Conservation (phyloP, 495 filamentous ascomycete genomes). For the Hypoxylon lienhwacheense region DNA sequence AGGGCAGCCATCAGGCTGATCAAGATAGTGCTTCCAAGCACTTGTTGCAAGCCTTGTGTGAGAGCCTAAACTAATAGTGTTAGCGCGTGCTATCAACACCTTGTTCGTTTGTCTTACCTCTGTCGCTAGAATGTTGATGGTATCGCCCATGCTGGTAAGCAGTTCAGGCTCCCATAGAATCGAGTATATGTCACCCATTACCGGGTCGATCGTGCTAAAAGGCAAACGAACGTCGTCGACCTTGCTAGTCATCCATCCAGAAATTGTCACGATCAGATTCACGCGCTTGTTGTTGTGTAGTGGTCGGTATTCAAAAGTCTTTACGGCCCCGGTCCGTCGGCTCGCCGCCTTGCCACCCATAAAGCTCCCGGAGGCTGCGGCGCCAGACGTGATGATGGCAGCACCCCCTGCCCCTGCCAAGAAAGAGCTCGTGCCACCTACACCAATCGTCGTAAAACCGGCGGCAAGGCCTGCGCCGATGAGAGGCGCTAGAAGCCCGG, state of each 20-base stretch:
- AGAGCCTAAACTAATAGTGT: constrained; percentile 71
- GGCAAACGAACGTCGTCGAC: constrained; percentile 94
- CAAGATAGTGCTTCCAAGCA: constrained; percentile 87
- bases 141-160: constrained; percentile 94
- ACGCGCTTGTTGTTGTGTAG: constrained; percentile 97
- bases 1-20: constrained; percentile 88
- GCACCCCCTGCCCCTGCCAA: constrained; percentile 90
- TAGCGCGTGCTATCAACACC: background rate
- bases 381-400: constrained; percentile 87
- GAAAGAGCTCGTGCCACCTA: constrained; percentile 85
- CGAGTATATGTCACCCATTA: constrained; percentile 98
- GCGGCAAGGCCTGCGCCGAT: constrained; percentile 95
- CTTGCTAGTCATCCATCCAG: constrained; percentile 98
- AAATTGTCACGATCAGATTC: constrained; percentile 92
- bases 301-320: constrained; percentile 94
- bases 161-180: constrained; percentile 98
- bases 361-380: constrained; percentile 80
- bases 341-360: constrained; percentile 85
- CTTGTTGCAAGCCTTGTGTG: constrained; percentile 93
- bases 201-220: constrained; percentile 91
- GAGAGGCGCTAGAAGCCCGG: constrained; percentile 86
- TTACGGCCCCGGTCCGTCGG: constrained; percentile 84
- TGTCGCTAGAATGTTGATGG: constrained; percentile 96
- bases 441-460: constrained; percentile 92
- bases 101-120: constrained; percentile 62